A percentile compares a stretch with the other conserved stretches of the same genome.
These are phyloP conservation scores for Mycena alexandri DNA, from an alignment of 768 basidiomycete species.

Conservation along the genomic window DNA sequence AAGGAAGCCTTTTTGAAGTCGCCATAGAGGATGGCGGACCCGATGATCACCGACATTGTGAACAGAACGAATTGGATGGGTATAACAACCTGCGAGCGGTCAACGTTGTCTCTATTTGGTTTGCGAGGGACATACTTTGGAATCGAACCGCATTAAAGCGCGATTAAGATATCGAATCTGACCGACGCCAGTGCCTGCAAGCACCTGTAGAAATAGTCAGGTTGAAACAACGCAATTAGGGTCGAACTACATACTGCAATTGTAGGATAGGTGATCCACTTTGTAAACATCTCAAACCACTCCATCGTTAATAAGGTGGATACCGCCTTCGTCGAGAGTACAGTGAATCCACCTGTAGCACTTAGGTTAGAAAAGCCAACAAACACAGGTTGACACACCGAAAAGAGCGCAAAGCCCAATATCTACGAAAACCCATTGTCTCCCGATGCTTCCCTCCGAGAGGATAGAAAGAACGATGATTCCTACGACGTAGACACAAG, in stretches of 20 bases:
- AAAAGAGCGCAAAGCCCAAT: conserved; percentile 90
- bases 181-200: conserved; percentile 80
- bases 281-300: conserved; percentile 80
- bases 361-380: neutral
- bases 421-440: conserved; percentile 83
- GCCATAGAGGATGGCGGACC: conserved; percentile 93
- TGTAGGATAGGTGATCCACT: conserved; percentile 88
- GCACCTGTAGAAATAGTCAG: conserved; percentile 58
- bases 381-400: conserved; percentile 56
- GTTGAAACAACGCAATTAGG: conserved; percentile 2
- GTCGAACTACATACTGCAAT: conserved; percentile 64
- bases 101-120: neutral
- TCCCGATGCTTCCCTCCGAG: conserved; percentile 74
- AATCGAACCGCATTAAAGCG: conserved; percentile 93
- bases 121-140: conserved; percentile 68
- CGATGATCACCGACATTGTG: conserved; percentile 92
- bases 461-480: conserved; percentile 73
- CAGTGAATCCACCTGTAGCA: conserved; percentile 87
- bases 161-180: conserved; percentile 88
- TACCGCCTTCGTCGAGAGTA: conserved; percentile 92
- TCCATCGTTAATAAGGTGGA: conserved; percentile 86
- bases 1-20: conserved; percentile 90
- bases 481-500: conserved; percentile 69
- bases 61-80: conserved; percentile 97
- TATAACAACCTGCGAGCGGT: conserved; percentile 76